These are phyloP conservation scores for Solidago caesia DNA, from an alignment of 129 eudicot genomes.

Conservation along the genomic window DNA sequence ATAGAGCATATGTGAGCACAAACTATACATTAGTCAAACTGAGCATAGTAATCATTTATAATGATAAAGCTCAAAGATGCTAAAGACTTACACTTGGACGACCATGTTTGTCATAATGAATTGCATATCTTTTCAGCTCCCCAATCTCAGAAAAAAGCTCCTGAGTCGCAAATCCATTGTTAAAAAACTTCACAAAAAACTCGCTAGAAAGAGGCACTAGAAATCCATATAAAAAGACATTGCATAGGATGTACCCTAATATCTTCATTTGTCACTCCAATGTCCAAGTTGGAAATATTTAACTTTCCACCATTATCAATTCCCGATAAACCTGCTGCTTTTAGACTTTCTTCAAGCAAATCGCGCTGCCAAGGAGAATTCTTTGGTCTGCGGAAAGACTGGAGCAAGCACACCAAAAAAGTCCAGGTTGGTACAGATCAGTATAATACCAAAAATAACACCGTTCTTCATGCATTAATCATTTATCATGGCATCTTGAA, in stretches of 20 bases:
- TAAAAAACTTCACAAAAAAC: conserved; percentile 32
- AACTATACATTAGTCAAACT: neutral
- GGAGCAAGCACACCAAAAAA: conserved; percentile 60
- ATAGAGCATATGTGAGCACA: neutral
- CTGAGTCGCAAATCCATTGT: conserved; percentile 51
- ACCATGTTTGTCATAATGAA: conserved; percentile 82
- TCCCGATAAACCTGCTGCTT: conserved; percentile 75
- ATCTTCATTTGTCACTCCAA: conserved; percentile 87
- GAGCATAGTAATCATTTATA: neutral
- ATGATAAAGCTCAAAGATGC: neutral
- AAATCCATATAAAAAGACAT: conserved; percentile 21
- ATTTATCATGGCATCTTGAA: conserved; percentile 37
- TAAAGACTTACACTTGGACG: conserved; percentile 75
- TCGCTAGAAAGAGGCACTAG: conserved; percentile 5
- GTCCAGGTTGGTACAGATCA: conserved; percentile 54
- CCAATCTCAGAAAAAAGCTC: conserved; percentile 92
- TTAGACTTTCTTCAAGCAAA: conserved; percentile 82
- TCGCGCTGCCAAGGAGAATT: conserved; percentile 79
- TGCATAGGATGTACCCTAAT: conserved; percentile 75
- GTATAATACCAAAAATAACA: conserved; percentile 45
- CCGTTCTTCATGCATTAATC: conserved; percentile 49
- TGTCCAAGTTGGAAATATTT: conserved; percentile 71
- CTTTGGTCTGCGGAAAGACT: conserved; percentile 81
- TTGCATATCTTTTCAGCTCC: conserved; percentile 81
- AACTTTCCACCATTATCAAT: conserved; percentile 70